Evolutionary conservation across 805 yeast genomes (phyloP).

Genomic region (Lipomyces yamadae): DNA sequence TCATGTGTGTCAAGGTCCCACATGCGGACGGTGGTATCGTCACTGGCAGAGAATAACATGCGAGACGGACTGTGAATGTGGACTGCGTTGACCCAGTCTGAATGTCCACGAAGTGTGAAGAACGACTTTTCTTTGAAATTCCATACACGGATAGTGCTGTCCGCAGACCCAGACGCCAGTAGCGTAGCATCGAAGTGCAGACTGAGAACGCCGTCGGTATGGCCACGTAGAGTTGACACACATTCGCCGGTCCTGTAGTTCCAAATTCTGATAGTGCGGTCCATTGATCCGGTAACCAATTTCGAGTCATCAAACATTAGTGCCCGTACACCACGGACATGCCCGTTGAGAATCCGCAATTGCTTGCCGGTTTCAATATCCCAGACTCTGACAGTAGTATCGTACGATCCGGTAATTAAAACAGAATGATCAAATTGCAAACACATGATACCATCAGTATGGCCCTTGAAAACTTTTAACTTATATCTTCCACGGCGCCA

Average conservation of each 20-base stretch:
- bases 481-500: slow-evolving; percentile 86
- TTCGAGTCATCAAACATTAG: slow-evolving; percentile 86
- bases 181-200: slow-evolving; percentile 82
- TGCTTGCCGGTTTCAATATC: slow-evolving; percentile 78
- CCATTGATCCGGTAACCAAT: slow-evolving; percentile 89
- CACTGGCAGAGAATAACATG: slow-evolving; percentile 84
- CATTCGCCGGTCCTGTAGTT: slow-evolving; percentile 93
- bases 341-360: slow-evolving; percentile 81
- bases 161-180: slow-evolving; percentile 93
- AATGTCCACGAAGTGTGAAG: slow-evolving; percentile 89
- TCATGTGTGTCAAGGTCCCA: slow-evolving; percentile 87
- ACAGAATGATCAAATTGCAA: slow-evolving; percentile 80
- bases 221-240: slow-evolving; percentile 91
- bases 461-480: slow-evolving; percentile 72
- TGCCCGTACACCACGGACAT: slow-evolving; percentile 82
- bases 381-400: slow-evolving; percentile 92
- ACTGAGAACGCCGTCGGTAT: slow-evolving; percentile 79
- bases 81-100: slow-evolving; percentile 90
- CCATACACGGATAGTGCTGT: slow-evolving; percentile 92
- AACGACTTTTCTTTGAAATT: slow-evolving; percentile 93
- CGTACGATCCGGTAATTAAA: slow-evolving; percentile 90
- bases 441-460: slow-evolving; percentile 85
- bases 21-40: slow-evolving; percentile 90
- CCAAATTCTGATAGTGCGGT: slow-evolving; percentile 93
- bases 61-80: slow-evolving; percentile 79